A percentile compares a stretch with the other conserved stretches of the same genome.
phyloP scores from a whole-genome alignment of 768 basidiomycete species.

The Kwoniella mangroviensis region DNA sequence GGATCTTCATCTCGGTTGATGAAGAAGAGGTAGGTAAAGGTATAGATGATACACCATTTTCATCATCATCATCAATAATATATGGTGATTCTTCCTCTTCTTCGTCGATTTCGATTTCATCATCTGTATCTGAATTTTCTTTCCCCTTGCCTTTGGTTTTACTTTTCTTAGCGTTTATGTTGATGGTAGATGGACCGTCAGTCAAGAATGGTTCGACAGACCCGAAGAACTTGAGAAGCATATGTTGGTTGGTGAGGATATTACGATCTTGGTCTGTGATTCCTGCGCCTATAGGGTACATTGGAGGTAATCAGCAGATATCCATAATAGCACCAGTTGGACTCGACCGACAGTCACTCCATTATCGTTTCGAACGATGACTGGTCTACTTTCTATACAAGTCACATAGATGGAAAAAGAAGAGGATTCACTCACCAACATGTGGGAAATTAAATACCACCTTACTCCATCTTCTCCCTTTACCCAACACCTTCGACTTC shows the following conservation, averaged over 20 bases:
- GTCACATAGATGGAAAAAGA: too few species aligned
- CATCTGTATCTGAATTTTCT: slow-evolving; percentile 17
- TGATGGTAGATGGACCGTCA: slow-evolving; percentile 59
- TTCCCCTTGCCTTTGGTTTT: slow-evolving; percentile 59
- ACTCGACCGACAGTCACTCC: too few species aligned
- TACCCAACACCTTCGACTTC: slow-evolving; percentile 62
- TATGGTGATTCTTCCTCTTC: slow-evolving; percentile 22
- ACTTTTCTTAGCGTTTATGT: slow-evolving; percentile 53
- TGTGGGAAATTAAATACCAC: slow-evolving; percentile 97
- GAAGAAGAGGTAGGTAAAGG: slow-evolving; percentile 1
- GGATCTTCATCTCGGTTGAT: background rate
- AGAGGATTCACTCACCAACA: slow-evolving; percentile 66
- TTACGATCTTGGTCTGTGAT: slow-evolving; percentile 93
- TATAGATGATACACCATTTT: slow-evolving; percentile 2
- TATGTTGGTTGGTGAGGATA: slow-evolving; percentile 82
- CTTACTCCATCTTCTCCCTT: slow-evolving; percentile 66
- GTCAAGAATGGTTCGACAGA: slow-evolving; percentile 70
- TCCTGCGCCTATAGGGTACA: slow-evolving; percentile 61
- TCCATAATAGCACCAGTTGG: too few species aligned
- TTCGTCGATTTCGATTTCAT: slow-evolving; percentile 22
- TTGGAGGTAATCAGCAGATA: too few species aligned
- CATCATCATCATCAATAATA: slow-evolving; percentile 12
- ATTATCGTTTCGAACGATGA: too few species aligned
- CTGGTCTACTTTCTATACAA: too few species aligned
- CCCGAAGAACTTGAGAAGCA: slow-evolving; percentile 79